Evolutionary conservation across 140 eudicot species (phyloP), one percentile per base, ranked within the genome.

Genomic region (Flaveria floridana): DNA sequence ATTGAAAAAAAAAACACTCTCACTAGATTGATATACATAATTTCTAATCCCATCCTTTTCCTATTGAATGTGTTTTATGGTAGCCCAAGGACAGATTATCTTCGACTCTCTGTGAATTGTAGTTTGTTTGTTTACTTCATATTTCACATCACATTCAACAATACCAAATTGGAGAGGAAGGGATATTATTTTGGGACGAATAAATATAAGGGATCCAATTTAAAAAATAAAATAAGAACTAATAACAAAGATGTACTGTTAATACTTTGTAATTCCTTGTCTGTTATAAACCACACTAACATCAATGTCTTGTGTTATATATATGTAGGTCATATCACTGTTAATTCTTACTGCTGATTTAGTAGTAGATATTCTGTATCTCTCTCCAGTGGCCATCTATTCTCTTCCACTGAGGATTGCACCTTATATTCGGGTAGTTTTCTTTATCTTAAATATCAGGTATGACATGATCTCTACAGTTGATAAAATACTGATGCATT

Each of bases 371-470:
- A 59, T 77, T 69, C 77, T 90, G 39, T 90, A 73, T 83, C 86
- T 88, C 13, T 88, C 95, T 65, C 96, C 97, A 11, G 89, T 87
- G 71, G 87, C 83, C 75, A 55, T 82, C 74, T 78, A 76, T 82
- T 72, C 81, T 84, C 99, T 94, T 76, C 96, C 99, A 51, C 81
- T 94, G 71, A 84, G 97, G 68, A 86, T 88, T 83, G 98, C 97
- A 26, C 96, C 98, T 62, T 93, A 93, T 72, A 75, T 88, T 34
- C 82, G 98, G 74, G 96, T 93, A 48, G 81, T 86, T 51, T 78
- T 87, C 79, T 91, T 94, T 65, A 85, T 86, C 69, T 82, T 94
- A 70, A 83, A 80, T 86, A 81, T 90, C 83, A 86, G 99, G 97
- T 94, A 87, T 61, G 79, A n/a, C 66, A 14, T 76, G 19, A 58